Conservation (phyloP, 306 rosid species). For the Castanopsis chinensis region DNA sequence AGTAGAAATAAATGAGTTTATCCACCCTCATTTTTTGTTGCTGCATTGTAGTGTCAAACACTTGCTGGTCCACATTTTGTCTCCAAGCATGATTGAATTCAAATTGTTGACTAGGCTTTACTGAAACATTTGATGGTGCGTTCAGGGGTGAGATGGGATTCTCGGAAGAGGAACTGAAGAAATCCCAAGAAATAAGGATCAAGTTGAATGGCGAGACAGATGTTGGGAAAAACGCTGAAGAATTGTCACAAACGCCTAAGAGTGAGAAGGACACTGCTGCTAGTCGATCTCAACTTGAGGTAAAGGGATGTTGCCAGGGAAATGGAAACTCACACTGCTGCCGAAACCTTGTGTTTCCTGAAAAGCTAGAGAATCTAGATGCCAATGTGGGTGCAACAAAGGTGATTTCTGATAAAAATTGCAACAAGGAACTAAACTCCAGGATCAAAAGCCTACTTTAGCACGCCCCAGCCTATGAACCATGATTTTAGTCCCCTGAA, state of each 20-base stretch:
- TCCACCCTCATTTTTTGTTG: not conserved
- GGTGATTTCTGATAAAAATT: conserved; percentile 38
- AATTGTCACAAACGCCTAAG: conserved; percentile 17
- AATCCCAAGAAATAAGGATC: conserved; percentile 57
- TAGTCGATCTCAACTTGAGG: conserved; percentile 26
- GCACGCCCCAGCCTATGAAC: too few species aligned
- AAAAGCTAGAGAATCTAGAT: conserved; percentile 33
- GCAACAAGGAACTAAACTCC: conserved; percentile 33
- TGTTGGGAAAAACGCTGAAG: conserved; percentile 36
- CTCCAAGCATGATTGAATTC: not conserved
- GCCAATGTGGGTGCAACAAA: conserved; percentile 37
- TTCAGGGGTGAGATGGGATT: conserved; percentile 95
- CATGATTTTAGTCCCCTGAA: too few species aligned
- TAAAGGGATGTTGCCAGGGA: conserved; percentile 55
- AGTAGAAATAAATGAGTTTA: not conserved
- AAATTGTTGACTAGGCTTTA: conserved; percentile 8
- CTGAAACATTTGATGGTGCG: conserved; percentile 4
- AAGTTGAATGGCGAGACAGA: conserved; percentile 39
- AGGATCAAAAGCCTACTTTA: conserved; percentile 27
- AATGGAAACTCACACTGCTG: conserved; percentile 33
- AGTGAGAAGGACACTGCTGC: conserved; percentile 8
- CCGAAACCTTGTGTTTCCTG: conserved; percentile 38
- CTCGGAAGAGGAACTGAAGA: conserved; percentile 66
- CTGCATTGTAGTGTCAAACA: not conserved
- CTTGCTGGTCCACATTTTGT: not conserved